Evolutionary conservation across 179 eudicot species (phyloP), one percentile per base, ranked within the genome.

Genomic region (Beta macrorhiza): DNA sequence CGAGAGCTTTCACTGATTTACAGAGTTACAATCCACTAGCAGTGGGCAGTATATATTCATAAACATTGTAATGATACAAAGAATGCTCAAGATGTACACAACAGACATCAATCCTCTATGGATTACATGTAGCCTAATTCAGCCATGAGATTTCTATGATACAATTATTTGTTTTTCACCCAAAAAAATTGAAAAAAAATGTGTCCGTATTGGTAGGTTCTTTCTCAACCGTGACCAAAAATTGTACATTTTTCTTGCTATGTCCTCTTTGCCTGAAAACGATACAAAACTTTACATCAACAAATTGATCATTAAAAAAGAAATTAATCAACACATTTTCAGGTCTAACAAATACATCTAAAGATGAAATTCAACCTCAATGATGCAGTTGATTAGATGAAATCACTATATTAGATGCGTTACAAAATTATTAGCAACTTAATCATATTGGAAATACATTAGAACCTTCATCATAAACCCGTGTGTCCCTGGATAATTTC

Each of bases 201-300:
- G 53, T 49, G 53, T 49, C 80, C 13, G 51, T 59, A 20, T 58
- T 15, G 55, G 17, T 58, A 25, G 19, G 64, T 67, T 59, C 12
- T 75, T 61, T 82, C 65, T 58, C 77, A 37, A 79, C 73, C 61
- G 29, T 76, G 25, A 14, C 52, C 2, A 42, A 20, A 49, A 55
- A 42, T 53, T 0, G 55, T 53, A 32, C 75, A 76, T 25, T 20
- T 75, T 42, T n/a, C 69, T 44, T 67, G 52, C 75, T 81, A 84
- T 67, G 79, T 9, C 80, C 82, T 85, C 83, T 85, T 85, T 32
- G 78, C 84, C 87, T 85, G 87, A 62, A 82, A 82, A 70, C 42
- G 37, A 79, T 58, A 52, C 78, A 75, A n/a, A 61, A 25, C 14
- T 25, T 20, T 13, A 1, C 13, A 52, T 77, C n/a, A 80, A 64